Percentiles rank a stretch among this genome's conserved stretches.
phyloP scores from a whole-genome alignment of 257 asterid genomes.

The Phtheirospermum japonicum region DNA sequence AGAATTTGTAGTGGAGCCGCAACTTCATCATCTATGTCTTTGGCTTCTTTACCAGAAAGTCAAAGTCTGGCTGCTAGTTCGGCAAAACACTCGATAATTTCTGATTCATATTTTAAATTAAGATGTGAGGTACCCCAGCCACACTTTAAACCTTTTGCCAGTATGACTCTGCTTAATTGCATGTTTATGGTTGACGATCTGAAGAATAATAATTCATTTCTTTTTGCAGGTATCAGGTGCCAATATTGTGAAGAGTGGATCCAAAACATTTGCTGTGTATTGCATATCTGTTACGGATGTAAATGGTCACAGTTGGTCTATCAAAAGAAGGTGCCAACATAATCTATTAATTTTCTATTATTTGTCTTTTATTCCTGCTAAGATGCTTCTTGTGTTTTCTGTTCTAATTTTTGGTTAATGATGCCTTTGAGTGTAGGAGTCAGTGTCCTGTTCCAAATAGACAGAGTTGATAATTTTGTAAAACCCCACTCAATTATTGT shows the following conservation, averaged over 20 bases:
- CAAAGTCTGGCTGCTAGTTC: slow-evolving; percentile 53
- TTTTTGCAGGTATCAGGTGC: slow-evolving; percentile 77
- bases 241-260: slow-evolving; percentile 92
- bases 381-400: slow-evolving; percentile 8
- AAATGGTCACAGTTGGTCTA: slow-evolving; percentile 83
- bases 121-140: slow-evolving; percentile 79
- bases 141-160: slow-evolving; percentile 24
- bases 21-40: slow-evolving; percentile 68
- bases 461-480: neutral
- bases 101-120: slow-evolving; percentile 65
- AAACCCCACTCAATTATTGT: slow-evolving; percentile 14
- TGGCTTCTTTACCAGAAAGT: slow-evolving; percentile 60
- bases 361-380: slow-evolving; percentile 17
- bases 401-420: slow-evolving; percentile 1
- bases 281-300: slow-evolving; percentile 80
- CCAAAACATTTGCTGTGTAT: slow-evolving; percentile 82
- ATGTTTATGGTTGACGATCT: slow-evolving; percentile 27
- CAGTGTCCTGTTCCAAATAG: slow-evolving; percentile 20
- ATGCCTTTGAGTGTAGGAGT: slow-evolving; percentile 10
- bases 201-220: slow-evolving; percentile 24
- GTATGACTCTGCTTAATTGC: slow-evolving; percentile 24
- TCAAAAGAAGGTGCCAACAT: slow-evolving; percentile 80
- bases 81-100: slow-evolving; percentile 58
- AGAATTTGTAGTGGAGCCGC: slow-evolving; percentile 62
- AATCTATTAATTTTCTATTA: slow-evolving; percentile 21